Base-by-base conservation (phyloP, 768 basidiomycete species). In the Sistotremastrum niveocremeum region DNA sequence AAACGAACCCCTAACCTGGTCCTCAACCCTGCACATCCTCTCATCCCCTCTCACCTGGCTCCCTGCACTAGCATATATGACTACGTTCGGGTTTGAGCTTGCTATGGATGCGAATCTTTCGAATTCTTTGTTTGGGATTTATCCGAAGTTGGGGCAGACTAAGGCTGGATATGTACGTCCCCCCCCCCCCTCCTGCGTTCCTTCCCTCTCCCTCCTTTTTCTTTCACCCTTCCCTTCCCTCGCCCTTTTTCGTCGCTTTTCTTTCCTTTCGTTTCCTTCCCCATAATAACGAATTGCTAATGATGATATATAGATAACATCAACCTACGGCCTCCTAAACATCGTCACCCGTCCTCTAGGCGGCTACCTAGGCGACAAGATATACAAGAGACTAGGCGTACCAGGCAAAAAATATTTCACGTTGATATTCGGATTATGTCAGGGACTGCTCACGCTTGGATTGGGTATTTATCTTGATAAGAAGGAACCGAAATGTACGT, bases 71-170 rank as follows among this genome's bases (percentile, higher is more conserved):
- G 71, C 69, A 8, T 79, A 79, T 50, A 50, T 70, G 35, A 70
- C 70, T 1, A 74, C 75, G 2, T 78, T 79, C 51, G 77, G 77
- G 0, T 65, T 69, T 40, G 77, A 79, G 56, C 66, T 80, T 5
- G 68, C 71, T 1, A 66, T 80, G 38, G 74, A 80, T 51, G 69
- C 68, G 5, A 68, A 70, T 48, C 60, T 78, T 51, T 65, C 70
- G n/a, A 67, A 61, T 46, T 63, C 72, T 6, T 57, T 76, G 10
- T 68, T 64, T 50, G 54, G 39, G 6, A 53, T 71, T 11, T 70
- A 62, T 56, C 60, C 49, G 43, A 60, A 62, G 42, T 70, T 78
- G 45, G 65, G 66, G 10, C 72, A 73, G 53, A 65, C 70, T 31
- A 64, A 65, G 38, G 72, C 76, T 11, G 77, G 76, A 7, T 78